Conservation (phyloP, 345 rosid species). For the Populus davidiana region DNA sequence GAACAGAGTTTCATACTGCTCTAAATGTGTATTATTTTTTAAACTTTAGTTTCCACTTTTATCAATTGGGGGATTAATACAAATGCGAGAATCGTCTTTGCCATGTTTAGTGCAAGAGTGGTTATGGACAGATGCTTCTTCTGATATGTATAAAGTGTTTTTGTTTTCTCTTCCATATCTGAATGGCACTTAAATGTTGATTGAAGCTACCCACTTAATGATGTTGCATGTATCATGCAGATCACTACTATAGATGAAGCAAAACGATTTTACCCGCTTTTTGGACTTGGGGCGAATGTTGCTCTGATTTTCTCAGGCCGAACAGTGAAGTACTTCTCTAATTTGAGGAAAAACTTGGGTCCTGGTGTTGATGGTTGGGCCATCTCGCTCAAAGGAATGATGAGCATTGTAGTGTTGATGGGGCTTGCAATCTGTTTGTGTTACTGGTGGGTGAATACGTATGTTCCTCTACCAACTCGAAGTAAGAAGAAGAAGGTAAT, state of each 20-base stretch:
- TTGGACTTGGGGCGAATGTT: slow-evolving; percentile 92
- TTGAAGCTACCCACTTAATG: slow-evolving; percentile 9
- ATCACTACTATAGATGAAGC: slow-evolving; percentile 96
- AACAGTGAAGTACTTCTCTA: slow-evolving; percentile 94
- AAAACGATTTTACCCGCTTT: slow-evolving; percentile 86
- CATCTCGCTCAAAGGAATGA: slow-evolving; percentile 85
- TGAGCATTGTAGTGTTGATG: slow-evolving; percentile 90
- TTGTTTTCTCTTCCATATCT: not conserved
- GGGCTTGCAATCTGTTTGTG: slow-evolving; percentile 75
- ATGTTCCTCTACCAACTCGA: slow-evolving; percentile 76
- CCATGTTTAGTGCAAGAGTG: not conserved
- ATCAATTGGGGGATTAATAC: not conserved
- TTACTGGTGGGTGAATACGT: slow-evolving; percentile 93
- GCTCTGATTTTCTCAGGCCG: slow-evolving; percentile 93
- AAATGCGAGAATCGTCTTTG: not conserved
- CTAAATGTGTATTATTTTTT: not conserved
- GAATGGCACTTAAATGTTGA: not conserved
- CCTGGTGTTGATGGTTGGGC: slow-evolving; percentile 99
- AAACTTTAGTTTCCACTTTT: not conserved
- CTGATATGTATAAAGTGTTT: not conserved
- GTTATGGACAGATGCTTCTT: not conserved
- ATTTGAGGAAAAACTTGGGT: slow-evolving; percentile 74
- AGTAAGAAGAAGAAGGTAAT: slow-evolving; percentile 96
- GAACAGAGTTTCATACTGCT: not conserved
- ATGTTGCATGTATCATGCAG: slow-evolving; percentile 40